phyloP scores from a whole-genome alignment of 2,329 filamentous ascomycete genomes.

The Chrysosporium queenslandicum region DNA sequence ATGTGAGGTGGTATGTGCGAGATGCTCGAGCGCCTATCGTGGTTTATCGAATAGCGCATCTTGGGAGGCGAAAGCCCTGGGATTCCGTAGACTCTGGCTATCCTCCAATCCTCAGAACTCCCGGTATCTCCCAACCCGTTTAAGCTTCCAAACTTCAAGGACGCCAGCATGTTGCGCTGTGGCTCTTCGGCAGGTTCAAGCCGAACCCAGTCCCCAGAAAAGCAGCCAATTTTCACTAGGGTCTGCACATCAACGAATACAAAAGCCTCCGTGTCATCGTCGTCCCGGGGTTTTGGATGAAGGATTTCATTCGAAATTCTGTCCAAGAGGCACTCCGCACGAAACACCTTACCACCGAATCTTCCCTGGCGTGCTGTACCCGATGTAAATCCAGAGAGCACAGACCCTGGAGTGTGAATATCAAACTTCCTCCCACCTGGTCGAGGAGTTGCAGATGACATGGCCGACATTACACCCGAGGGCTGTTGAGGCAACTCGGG shows the following conservation, averaged over 20 bases:
- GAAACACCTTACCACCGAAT: conserved; percentile 69
- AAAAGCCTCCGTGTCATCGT: conserved; percentile 78
- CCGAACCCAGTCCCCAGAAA: conserved; percentile 93
- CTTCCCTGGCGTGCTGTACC: conserved; percentile 67
- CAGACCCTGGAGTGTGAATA: conserved; percentile 71
- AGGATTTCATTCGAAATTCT: conserved; percentile 66
- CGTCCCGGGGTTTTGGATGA: conserved; percentile 69
- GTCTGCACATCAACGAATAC: conserved; percentile 84
- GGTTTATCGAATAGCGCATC: conserved; percentile 47
- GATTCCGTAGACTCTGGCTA: conserved; percentile 78
- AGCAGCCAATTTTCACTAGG: conserved; percentile 82
- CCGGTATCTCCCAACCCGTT: conserved; percentile 32
- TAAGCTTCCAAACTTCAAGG: conserved; percentile 50
- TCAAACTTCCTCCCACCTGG: conserved; percentile 60
- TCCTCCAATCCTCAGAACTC: conserved; percentile 62
- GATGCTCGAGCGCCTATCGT: conserved; percentile 46
- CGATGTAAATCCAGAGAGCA: conserved; percentile 79
- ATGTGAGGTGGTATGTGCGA: conserved; percentile 39
- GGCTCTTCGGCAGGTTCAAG: conserved; percentile 69
- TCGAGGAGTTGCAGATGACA: conserved; percentile 71
- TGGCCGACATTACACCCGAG: conserved; percentile 67
- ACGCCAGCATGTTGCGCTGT: conserved; percentile 45
- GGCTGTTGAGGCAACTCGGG: conserved; percentile 68
- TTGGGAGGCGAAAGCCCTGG: conserved; percentile 53
- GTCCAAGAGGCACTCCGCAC: conserved; percentile 64